phyloP scores from a whole-genome alignment of 2,329 filamentous ascomycete genomes.

The Ilyonectria mors-panacis region DNA sequence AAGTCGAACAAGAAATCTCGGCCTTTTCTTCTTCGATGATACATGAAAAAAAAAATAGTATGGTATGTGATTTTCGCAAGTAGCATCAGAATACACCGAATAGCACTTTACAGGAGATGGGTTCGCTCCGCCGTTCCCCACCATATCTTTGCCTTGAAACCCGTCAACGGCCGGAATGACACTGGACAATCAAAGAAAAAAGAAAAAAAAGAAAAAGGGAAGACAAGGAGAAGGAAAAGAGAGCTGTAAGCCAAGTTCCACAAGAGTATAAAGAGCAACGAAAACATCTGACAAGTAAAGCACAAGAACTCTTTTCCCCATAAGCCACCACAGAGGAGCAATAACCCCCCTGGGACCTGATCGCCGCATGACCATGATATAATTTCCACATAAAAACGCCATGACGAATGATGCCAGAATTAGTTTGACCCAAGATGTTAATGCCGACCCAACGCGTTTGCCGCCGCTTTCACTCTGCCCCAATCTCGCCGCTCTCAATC shows the following conservation, averaged over 20 bases:
- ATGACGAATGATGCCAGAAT: constrained; percentile 58
- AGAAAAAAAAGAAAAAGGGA: constrained; percentile 31
- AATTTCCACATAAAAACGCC: constrained; percentile 57
- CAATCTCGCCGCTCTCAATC: constrained; percentile 73
- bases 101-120: constrained; percentile 40
- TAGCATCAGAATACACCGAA: constrained; percentile 47
- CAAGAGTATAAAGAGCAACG: constrained; percentile 23
- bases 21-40: constrained; percentile 33
- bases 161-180: constrained; percentile 17
- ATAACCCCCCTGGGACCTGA: constrained; percentile 51
- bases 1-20: constrained; percentile 17
- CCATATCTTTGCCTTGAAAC: constrained; percentile 34
- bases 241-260: constrained; percentile 36
- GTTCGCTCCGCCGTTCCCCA: constrained; percentile 27
- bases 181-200: constrained; percentile 29
- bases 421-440: constrained; percentile 52
- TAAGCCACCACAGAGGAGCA: constrained; percentile 49
- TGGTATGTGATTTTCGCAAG: constrained; percentile 51
- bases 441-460: constrained; percentile 47
- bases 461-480: constrained; percentile 63
- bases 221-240: constrained; percentile 37
- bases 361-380: constrained; percentile 60
- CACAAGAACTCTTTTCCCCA: constrained; percentile 52
- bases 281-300: constrained; percentile 34
- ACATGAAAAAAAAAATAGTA: constrained; percentile 37